phyloP scores from a whole-genome alignment of 495 filamentous ascomycete species.

The Penicillium goetzii region DNA sequence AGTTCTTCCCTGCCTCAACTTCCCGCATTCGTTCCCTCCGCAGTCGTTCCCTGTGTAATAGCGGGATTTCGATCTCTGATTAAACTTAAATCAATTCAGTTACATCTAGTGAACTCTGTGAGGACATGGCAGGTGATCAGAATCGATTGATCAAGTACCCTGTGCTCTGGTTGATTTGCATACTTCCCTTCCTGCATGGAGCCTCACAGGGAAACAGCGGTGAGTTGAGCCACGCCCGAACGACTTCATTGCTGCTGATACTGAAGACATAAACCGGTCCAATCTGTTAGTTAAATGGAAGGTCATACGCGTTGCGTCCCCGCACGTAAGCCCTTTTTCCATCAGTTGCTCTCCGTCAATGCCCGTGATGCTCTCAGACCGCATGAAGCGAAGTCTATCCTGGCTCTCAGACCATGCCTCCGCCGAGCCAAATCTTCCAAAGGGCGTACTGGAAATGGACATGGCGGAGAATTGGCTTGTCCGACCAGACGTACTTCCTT shows the following conservation, averaged over 20 bases:
- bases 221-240: neutral
- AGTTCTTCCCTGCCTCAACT: too few species aligned
- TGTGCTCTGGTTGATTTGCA: neutral
- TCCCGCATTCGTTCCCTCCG: too few species aligned
- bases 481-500: neutral
- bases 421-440: neutral
- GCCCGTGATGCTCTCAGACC: neutral
- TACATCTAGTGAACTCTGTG: neutral
- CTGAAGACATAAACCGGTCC: neutral
- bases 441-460: slow-evolving; percentile 3
- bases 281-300: neutral
- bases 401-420: slow-evolving; percentile 4
- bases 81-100: neutral
- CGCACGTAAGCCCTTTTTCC: neutral
- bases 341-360: neutral
- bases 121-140: neutral
- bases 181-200: neutral
- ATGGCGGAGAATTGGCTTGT: slow-evolving; percentile 1
- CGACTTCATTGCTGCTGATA: neutral
- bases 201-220: neutral
- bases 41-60: too few species aligned
- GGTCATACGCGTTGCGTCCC: neutral
- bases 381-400: slow-evolving; percentile 1
- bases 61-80: neutral
- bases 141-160: neutral